phyloP scores from a whole-genome alignment of 192 early-diverging fungal genomes.

The Entophlyctis luteolus region DNA sequence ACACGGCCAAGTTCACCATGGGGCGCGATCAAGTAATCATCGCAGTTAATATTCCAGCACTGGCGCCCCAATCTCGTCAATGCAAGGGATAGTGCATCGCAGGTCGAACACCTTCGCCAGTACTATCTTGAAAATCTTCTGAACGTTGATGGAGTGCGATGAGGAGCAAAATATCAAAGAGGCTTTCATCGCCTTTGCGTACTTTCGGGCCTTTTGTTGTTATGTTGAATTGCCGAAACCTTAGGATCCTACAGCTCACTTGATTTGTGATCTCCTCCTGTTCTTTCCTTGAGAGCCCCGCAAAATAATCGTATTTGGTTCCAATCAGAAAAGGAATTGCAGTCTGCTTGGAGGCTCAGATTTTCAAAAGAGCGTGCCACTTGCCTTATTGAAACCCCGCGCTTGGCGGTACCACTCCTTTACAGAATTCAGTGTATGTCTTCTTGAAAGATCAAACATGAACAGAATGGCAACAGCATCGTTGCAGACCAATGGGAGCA shows the following conservation, averaged over 20 bases:
- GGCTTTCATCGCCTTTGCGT: conserved; percentile 90
- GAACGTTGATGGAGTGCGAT: conserved; percentile 89
- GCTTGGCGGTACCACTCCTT: conserved; percentile 97
- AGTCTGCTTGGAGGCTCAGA: conserved; percentile 42
- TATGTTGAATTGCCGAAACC: not conserved
- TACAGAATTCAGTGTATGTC: conserved; percentile 85
- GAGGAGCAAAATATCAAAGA: conserved; percentile 93
- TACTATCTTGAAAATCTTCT: conserved; percentile 97
- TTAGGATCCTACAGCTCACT: conserved; percentile 34
- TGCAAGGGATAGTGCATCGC: conserved; percentile 88
- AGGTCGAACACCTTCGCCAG: conserved; percentile 90
- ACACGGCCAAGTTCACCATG: too few species aligned
- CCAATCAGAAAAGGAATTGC: conserved; percentile 93
- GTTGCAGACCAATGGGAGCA: conserved; percentile 95
- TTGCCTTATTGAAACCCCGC: conserved; percentile 87
- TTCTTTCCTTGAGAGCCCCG: conserved; percentile 75
- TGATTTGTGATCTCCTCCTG: conserved; percentile 91
- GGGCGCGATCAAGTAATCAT: too few species aligned
- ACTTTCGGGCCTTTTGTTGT: conserved; percentile 66
- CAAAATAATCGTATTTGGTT: conserved; percentile 95
- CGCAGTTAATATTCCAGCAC: conserved; percentile 75
- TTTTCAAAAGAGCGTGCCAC: not conserved
- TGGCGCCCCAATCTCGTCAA: conserved; percentile 84
- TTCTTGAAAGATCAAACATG: conserved; percentile 92
- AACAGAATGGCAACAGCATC: conserved; percentile 93